Evolutionary conservation across 23 red algal species (phyloP).

Genomic region (Gracilaria caudata): DNA sequence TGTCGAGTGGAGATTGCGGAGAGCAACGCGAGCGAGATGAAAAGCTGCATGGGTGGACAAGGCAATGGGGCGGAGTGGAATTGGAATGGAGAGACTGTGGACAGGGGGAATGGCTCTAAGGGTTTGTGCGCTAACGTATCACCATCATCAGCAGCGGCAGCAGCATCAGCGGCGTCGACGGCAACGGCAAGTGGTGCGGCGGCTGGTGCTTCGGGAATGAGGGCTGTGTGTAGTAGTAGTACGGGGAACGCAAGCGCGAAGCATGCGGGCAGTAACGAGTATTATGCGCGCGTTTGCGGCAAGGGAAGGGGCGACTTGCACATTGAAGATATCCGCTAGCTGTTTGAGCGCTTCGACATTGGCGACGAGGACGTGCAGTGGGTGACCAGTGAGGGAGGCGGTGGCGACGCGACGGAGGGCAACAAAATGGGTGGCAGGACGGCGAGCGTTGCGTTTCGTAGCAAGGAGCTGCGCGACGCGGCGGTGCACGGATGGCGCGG

Average conservation of each 20-base stretch:
- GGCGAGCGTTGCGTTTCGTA: constrained; percentile 23
- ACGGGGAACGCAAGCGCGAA: too few relatives aligned
- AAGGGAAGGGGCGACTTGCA: background rate
- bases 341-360: constrained; percentile 30
- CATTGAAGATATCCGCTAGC: background rate
- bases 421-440: too few relatives aligned
- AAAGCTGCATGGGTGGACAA: background rate
- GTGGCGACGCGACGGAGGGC: too few relatives aligned
- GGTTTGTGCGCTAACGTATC: too few relatives aligned
- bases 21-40: background rate
- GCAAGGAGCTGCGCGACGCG: background rate
- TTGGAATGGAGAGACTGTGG: too few relatives aligned
- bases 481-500: too few relatives aligned
- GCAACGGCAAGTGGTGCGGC: background rate
- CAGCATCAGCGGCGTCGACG: too few relatives aligned
- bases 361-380: constrained; percentile 34
- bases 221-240: too few relatives aligned
- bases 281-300: constrained; percentile 2
- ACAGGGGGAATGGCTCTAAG: too few relatives aligned
- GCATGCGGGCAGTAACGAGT: background rate
- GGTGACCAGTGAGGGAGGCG: background rate
- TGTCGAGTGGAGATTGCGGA: background rate
- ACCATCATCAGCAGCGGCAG: too few relatives aligned
- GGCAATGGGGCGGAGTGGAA: too few relatives aligned
- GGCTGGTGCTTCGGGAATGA: too few relatives aligned